Base-by-base conservation (phyloP, 257 asterid species). In the Gentiana dahurica region DNA sequence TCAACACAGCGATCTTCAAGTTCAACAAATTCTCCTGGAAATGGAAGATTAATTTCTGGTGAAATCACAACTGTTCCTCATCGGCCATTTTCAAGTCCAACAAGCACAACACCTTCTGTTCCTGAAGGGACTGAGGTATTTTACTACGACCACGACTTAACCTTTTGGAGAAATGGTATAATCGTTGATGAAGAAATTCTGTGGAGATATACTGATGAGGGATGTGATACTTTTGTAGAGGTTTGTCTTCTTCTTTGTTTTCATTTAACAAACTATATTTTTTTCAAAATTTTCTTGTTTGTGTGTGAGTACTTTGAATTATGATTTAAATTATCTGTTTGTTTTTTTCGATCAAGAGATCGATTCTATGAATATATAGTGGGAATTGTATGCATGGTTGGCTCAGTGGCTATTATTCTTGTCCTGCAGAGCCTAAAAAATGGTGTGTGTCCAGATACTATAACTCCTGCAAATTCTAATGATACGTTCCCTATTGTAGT, bases 91-190 rank as follows among this genome's bases (percentile, higher is more conserved):
- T 24, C 24, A 24, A 24, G 24, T 24, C 24, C 24, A 24, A 24
- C 24, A 24, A 24, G 24, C 24, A 24, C 24, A 24, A 0, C 24
- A 24, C 24, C 24, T 24, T 24, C 24, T 24, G 24, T 24, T 24
- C 24, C 24, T 24, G 24, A 24, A 24, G 24, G 24, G 24, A 24
- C 24, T 24, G 97, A 97, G 97, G 94, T 64, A 80, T 95, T 68
- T 63, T 78, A 62, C 94, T 92, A 47, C 73, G 87, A 1, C 94
- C 97, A 92, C 87, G 74, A 78, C 75, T 81, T 92, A 71, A 83
- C 81, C 51, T 92, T 92, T 68, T 92, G 99, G 99, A 83, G 94
- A 77, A 88, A 92, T 62, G 99, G 99, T 62, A 88, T 92, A 77
- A 88, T 86, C 3, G 78, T 92, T 13, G 72, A 85, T 65, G 97